Percentiles rank a stretch among this genome's conserved stretches.
phyloP scores from a whole-genome alignment of 257 asterid species.

The Catharanthus roseus region DNA sequence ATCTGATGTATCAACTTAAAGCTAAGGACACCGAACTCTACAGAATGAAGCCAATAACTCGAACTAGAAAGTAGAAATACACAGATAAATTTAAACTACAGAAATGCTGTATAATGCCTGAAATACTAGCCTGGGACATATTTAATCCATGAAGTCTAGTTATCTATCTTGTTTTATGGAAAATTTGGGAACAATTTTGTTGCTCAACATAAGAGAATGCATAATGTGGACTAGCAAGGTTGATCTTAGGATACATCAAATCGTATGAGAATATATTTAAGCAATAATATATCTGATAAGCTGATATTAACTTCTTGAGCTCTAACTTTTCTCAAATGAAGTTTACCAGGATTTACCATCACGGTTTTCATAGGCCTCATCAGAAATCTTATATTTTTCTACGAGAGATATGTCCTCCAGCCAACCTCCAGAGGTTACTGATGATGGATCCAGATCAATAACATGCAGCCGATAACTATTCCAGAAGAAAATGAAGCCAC shows the following conservation, averaged over 20 bases:
- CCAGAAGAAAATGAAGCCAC: not conserved
- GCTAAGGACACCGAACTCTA: not conserved
- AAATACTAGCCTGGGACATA: not conserved
- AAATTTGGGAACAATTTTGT: not conserved
- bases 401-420: constrained; percentile 91
- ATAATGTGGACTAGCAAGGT: not conserved
- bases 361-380: constrained; percentile 78
- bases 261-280: not conserved
- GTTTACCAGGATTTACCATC: constrained; percentile 46
- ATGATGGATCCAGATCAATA: constrained; percentile 85
- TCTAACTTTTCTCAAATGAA: constrained; percentile 3
- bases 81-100: not conserved
- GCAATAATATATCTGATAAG: not conserved
- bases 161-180: not conserved
- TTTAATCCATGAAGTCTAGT: not conserved
- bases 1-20: not conserved
- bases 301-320: not conserved
- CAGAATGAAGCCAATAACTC: not conserved
- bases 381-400: constrained; percentile 91
- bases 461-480: constrained; percentile 74
- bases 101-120: not conserved
- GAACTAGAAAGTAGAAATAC: not conserved
- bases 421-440: constrained; percentile 98
- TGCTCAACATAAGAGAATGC: not conserved
- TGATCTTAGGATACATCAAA: not conserved